phyloP scores from a whole-genome alignment of 768 basidiomycete species.

The Russula brevipes region DNA sequence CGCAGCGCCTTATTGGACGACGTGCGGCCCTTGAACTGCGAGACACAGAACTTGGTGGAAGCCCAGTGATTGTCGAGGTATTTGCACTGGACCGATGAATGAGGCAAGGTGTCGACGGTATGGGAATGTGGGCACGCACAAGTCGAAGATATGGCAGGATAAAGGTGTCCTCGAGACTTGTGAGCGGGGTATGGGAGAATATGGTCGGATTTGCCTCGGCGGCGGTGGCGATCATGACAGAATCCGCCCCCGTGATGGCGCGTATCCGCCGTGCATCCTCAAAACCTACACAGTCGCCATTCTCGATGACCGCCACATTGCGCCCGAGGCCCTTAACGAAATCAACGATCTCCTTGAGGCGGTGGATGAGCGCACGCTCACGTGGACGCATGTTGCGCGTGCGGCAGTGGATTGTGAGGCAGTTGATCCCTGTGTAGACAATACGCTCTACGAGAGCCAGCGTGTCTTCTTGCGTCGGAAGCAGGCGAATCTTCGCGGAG shows the following conservation, averaged over 20 bases:
- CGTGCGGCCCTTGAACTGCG: slow-evolving; percentile 74
- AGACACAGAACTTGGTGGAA: slow-evolving; percentile 82
- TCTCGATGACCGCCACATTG: slow-evolving; percentile 85
- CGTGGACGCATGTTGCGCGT: slow-evolving; percentile 86
- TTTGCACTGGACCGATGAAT: slow-evolving; percentile 44
- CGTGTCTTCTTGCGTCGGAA: slow-evolving; percentile 84
- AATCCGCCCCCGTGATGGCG: slow-evolving; percentile 79
- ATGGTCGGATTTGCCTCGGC: slow-evolving; percentile 91
- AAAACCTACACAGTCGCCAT: slow-evolving; percentile 84
- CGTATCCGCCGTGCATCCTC: slow-evolving; percentile 75
- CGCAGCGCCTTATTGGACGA: slow-evolving; percentile 52
- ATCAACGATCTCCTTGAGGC: slow-evolving; percentile 80
- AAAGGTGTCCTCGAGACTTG: slow-evolving; percentile 63
- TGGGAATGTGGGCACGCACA: slow-evolving; percentile 39
- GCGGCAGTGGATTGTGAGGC: slow-evolving; percentile 91
- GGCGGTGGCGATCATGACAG: slow-evolving; percentile 94
- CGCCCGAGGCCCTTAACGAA: slow-evolving; percentile 70
- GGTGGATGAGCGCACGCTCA: slow-evolving; percentile 71
- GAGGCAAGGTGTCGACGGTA: neutral
- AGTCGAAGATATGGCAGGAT: slow-evolving; percentile 71
- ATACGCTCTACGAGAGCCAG: slow-evolving; percentile 85
- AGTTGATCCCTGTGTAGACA: slow-evolving; percentile 79
- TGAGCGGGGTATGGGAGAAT: slow-evolving; percentile 64
- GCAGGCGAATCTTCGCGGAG: slow-evolving; percentile 89
- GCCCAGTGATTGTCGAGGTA: slow-evolving; percentile 78